phyloP scores from a whole-genome alignment of 345 rosid genomes.

The Lumnitzera littorea region DNA sequence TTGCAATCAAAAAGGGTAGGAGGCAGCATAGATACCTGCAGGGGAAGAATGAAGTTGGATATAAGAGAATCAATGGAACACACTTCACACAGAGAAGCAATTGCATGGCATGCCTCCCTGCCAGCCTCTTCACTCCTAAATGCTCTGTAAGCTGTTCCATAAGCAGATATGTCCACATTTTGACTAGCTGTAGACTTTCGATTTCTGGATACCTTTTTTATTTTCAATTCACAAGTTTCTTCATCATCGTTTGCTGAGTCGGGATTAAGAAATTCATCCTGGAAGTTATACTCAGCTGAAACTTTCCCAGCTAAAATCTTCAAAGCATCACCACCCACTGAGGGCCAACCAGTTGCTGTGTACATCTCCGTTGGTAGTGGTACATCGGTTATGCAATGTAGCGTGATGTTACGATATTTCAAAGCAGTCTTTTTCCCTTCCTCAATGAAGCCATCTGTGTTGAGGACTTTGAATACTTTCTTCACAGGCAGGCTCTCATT shows the following conservation, averaged over 20 bases:
- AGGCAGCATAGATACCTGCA: slow-evolving; percentile 52
- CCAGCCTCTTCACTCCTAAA: slow-evolving; percentile 49
- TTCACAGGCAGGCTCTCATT: slow-evolving; percentile 35
- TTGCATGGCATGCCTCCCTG: slow-evolving; percentile 87
- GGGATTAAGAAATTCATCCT: slow-evolving; percentile 25
- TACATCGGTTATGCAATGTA: slow-evolving; percentile 37
- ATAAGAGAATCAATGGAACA: slow-evolving; percentile 87
- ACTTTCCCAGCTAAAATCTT: slow-evolving; percentile 76
- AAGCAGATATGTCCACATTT: slow-evolving; percentile 39
- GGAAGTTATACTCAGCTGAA: slow-evolving; percentile 55
- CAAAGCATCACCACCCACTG: slow-evolving; percentile 68
- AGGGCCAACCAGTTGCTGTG: slow-evolving; percentile 82
- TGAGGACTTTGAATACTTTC: slow-evolving; percentile 57
- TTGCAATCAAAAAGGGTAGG: slow-evolving; percentile 7
- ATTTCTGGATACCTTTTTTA: slow-evolving; percentile 16
- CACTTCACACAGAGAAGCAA: slow-evolving; percentile 85
- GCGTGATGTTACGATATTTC: slow-evolving; percentile 56
- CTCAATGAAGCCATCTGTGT: slow-evolving; percentile 65
- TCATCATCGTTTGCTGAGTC: slow-evolving; percentile 24
- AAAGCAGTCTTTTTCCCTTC: slow-evolving; percentile 76
- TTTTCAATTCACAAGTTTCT: slow-evolving; percentile 12
- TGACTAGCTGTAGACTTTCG: slow-evolving; percentile 11
- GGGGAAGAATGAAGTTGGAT: slow-evolving; percentile 88
- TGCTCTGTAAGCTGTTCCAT: slow-evolving; percentile 44
- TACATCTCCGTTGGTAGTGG: slow-evolving; percentile 46